Evolutionary conservation across 148 eudicot genomes (phyloP), one percentile per base, ranked within the genome.

Genomic region (Rhododendron molle): DNA sequence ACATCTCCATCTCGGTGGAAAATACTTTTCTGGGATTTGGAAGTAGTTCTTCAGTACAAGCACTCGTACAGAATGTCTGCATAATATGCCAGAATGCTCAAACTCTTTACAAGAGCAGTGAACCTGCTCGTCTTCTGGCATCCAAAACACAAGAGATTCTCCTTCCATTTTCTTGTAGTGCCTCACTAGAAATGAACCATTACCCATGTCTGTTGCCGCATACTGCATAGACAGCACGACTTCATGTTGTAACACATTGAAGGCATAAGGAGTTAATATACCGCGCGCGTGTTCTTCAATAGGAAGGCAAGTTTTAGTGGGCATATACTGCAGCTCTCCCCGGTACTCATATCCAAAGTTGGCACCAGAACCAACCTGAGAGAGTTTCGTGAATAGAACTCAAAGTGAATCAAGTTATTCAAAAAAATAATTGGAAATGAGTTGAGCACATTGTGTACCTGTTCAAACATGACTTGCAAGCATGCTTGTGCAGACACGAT

Each of bases 41-140:
- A 93, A 94, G 88, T 90, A 93, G 81, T 94, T 93, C 88, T 92
- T 94, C 43, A 85, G 47, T 67, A 89, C 83, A 76, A 94, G 87
- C 36, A 94, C 88, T 30, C 93, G 90, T 46, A 94, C 83, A 78
- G 94, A 88, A 85, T 94, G 95, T 46, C 97, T 90, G 91, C 94
- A 93, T 84, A 93, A 83, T 67, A 88, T 89, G 69, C 95, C 95
- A 20, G 95, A 93, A 71, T 86, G 91, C 79, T 93, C 95, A 85
- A 91, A 93, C 81, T 89, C 95, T 84, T 94, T 91, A 80, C 95
- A 94, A 79, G 93, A 93, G 86, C 95, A 93, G 56, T 92, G 93
- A 87, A 94, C 86, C 85, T 90, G 93, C 83, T 93, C 94, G 38
- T 87, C 93, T 46, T 93, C 92, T 81, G 93, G 90, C n/a, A 92